These are phyloP conservation scores for Pelargonium myrrhifolium DNA, from an alignment of 441 rosid species.

Conservation along the genomic window DNA sequence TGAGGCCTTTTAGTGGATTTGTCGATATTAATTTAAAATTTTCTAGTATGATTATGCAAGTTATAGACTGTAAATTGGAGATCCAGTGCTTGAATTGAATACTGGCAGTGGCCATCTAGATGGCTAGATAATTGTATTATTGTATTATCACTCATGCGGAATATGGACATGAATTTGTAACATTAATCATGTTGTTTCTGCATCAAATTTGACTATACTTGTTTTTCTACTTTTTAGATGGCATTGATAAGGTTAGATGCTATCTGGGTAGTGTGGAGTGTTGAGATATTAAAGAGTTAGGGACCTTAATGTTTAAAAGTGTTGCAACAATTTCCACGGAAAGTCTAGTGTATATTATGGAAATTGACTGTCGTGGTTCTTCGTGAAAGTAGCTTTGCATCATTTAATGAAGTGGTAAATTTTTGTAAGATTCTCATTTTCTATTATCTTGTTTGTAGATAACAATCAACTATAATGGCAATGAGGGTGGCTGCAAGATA, in stretches of 20 bases:
- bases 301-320: not conserved
- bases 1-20: too few relatives aligned
- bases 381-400: not conserved
- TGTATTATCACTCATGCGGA: not conserved
- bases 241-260: not conserved
- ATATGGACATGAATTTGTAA: not conserved
- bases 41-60: too few relatives aligned
- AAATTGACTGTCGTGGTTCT: not conserved
- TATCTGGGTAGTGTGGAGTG: not conserved
- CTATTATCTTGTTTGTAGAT: slow-evolving; percentile 11
- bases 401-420: too few relatives aligned
- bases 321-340: not conserved
- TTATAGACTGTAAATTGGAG: not conserved
- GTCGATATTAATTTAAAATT: too few relatives aligned
- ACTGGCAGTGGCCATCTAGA: too few relatives aligned
- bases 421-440: not conserved
- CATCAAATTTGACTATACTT: not conserved
- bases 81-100: not conserved
- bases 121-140: not conserved
- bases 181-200: not conserved
- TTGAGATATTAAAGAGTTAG: not conserved
- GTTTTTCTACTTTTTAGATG: not conserved
- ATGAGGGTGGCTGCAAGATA: slow-evolving; percentile 41
- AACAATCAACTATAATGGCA: slow-evolving; percentile 38
- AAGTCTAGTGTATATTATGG: not conserved